These are phyloP conservation scores for Epichloe typhina DNA, from an alignment of 2,329 filamentous ascomycete genomes.

Conservation along the genomic window DNA sequence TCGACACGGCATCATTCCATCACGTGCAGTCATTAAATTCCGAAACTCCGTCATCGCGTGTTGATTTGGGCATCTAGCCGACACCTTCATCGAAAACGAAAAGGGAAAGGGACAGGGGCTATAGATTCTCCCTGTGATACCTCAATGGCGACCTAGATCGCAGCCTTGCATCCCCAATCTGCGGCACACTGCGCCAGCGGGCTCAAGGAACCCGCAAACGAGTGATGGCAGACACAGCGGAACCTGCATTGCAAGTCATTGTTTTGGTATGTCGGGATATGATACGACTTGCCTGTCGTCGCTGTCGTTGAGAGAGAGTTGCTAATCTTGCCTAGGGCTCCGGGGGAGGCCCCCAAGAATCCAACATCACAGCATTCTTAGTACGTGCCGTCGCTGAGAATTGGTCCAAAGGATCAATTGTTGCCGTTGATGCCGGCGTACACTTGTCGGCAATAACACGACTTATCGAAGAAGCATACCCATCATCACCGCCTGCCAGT, in stretches of 20 bases:
- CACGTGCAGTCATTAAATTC: not conserved
- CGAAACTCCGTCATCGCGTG: not conserved
- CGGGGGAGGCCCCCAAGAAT: slow-evolving; percentile 79
- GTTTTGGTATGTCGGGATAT: slow-evolving; percentile 39
- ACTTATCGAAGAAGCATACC: slow-evolving; percentile 51
- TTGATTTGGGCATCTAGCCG: not conserved
- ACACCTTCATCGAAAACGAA: not conserved
- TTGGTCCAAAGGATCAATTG: slow-evolving; percentile 70
- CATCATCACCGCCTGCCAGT: slow-evolving; percentile 15
- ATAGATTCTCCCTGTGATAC: not conserved
- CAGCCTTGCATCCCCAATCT: not conserved
- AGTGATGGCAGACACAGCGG: slow-evolving; percentile 14
- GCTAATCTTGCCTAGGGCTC: slow-evolving; percentile 48
- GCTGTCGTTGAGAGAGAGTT: too few relatives aligned
- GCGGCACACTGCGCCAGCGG: not conserved
- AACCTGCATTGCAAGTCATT: slow-evolving; percentile 57
- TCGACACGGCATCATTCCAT: not conserved
- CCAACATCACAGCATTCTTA: slow-evolving; percentile 79
- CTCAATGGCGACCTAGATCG: not conserved
- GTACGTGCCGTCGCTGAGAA: slow-evolving; percentile 67
- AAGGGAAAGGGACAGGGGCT: not conserved
- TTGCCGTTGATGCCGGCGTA: slow-evolving; percentile 90
- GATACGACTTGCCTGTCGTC: not conserved
- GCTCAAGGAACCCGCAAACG: not conserved
- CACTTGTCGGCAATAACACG: slow-evolving; percentile 76